Conservation (phyloP, 148 eudicot genomes). For the Vaccinium myrtillus region DNA sequence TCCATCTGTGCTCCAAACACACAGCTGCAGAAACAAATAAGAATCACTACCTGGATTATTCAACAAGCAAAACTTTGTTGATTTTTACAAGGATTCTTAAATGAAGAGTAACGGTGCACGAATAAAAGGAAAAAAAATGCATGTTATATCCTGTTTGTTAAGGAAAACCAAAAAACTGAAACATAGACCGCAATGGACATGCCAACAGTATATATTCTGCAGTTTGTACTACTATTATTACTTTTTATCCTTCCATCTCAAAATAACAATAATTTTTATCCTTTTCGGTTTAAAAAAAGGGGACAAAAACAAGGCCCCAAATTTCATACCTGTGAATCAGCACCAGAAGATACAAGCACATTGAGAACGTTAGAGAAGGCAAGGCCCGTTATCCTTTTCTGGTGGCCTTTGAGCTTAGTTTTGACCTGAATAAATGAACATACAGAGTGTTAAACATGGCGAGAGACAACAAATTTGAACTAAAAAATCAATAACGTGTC, state of each 20-base stretch:
- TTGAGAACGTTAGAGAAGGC: conserved; percentile 68
- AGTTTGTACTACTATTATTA: not conserved
- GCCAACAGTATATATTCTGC: not conserved
- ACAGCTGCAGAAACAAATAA: conserved; percentile 47
- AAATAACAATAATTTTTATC: not conserved
- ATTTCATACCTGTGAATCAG: conserved; percentile 72
- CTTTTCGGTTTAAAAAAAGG: not conserved
- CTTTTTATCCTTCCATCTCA: not conserved
- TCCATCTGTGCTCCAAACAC: conserved; percentile 81
- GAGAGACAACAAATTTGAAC: not conserved
- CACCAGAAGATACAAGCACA: conserved; percentile 82
- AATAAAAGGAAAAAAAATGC: not conserved
- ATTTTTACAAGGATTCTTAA: not conserved
- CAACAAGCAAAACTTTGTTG: not conserved
- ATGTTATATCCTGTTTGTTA: not conserved
- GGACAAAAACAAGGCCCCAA: not conserved
- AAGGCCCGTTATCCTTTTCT: conserved; percentile 78
- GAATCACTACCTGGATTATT: not conserved
- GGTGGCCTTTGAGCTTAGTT: conserved; percentile 73
- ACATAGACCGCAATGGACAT: not conserved
- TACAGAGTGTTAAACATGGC: not conserved
- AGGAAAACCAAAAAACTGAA: not conserved
- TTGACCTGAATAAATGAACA: conserved; percentile 46
- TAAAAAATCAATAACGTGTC: not conserved
- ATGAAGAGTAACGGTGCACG: not conserved